Conservation (phyloP, 345 rosid species). For the Physaria fendleri region DNA sequence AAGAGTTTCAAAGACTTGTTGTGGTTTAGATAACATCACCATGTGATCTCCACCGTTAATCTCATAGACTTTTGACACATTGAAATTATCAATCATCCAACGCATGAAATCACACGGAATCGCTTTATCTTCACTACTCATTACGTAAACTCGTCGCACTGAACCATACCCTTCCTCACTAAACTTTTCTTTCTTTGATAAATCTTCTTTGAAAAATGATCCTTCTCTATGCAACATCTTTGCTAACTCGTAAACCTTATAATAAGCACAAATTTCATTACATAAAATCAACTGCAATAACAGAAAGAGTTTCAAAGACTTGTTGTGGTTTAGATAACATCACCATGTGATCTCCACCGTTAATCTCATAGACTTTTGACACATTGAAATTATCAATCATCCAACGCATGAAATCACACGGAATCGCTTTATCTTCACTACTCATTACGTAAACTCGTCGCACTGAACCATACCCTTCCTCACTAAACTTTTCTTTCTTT, state of each 20-base stretch:
- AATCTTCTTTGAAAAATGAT: constrained; percentile 29
- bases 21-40: constrained; percentile 30
- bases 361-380: constrained; percentile 26
- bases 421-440: constrained; percentile 28
- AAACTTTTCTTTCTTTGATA: constrained; percentile 20
- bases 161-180: constrained; percentile 26
- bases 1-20: constrained; percentile 18
- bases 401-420: constrained; percentile 31
- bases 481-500: constrained; percentile 16
- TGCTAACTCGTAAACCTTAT: constrained; percentile 30
- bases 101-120: constrained; percentile 28
- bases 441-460: constrained; percentile 29
- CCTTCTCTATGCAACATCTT: constrained; percentile 26
- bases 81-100: constrained; percentile 30
- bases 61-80: constrained; percentile 26
- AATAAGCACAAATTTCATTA: too few relatives aligned
- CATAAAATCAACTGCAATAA: not conserved
- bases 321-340: constrained; percentile 29
- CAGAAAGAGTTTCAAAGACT: constrained; percentile 20
- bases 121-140: constrained; percentile 30
- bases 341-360: constrained; percentile 34
- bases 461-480: constrained; percentile 28
- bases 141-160: constrained; percentile 27
- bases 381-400: constrained; percentile 29
- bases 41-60: constrained; percentile 36